These are phyloP conservation scores for Colletotrichum acutatum DNA, from an alignment of 2,329 filamentous ascomycete genomes.

Conservation along the genomic window DNA sequence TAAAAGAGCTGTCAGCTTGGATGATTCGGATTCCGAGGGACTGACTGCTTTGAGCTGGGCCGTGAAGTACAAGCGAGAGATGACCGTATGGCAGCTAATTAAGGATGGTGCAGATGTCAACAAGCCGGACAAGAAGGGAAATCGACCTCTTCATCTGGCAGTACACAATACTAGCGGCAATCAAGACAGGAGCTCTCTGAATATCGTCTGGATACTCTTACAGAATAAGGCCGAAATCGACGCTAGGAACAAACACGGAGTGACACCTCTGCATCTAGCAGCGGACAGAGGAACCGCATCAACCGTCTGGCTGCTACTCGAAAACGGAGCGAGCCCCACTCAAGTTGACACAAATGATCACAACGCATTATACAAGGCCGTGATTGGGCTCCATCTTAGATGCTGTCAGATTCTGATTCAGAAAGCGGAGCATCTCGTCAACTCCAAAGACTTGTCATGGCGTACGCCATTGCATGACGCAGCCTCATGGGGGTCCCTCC, in stretches of 20 bases:
- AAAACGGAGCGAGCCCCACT: conserved; percentile 2
- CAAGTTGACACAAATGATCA: background rate
- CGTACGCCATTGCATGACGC: too few relatives aligned
- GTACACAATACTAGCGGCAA: background rate
- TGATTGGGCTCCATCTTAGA: too few relatives aligned
- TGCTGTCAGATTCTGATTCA: too few relatives aligned
- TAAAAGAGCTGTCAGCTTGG: background rate
- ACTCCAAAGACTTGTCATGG: too few relatives aligned
- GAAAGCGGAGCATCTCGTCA: too few relatives aligned
- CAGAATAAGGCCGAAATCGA: background rate
- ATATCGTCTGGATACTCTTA: conserved; percentile 10
- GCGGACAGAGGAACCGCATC: background rate
- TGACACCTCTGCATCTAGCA: conserved; percentile 9
- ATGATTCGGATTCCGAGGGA: background rate
- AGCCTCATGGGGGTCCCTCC: too few relatives aligned
- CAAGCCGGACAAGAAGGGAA: conserved; percentile 4
- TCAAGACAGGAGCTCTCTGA: background rate
- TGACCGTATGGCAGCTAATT: conserved; percentile 1
- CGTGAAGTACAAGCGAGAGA: conserved; percentile 1
- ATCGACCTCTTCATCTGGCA: background rate
- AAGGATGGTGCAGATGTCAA: conserved; percentile 14
- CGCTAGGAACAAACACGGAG: background rate
- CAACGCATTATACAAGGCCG: background rate
- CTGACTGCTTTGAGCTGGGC: conserved; percentile 14
- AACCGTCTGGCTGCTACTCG: conserved; percentile 1